Conservation (phyloP, 2,329 filamentous ascomycete genomes). For the Colletotrichum tropicale region DNA sequence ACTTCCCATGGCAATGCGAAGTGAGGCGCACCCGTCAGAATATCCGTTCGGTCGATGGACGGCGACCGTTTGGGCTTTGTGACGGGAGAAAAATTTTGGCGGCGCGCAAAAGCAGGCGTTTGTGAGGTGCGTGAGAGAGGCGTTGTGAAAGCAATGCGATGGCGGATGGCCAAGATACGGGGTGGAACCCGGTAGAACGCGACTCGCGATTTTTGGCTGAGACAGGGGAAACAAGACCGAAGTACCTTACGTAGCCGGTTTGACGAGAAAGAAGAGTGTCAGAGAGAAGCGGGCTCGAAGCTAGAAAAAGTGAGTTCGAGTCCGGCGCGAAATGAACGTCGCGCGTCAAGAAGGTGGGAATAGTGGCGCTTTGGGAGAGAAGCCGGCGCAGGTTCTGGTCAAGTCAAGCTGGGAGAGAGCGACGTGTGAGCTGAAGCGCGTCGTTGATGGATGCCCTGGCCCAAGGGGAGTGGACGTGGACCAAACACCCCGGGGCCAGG, state of each 20-base stretch:
- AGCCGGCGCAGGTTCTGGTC: neutral
- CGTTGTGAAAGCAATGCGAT: constrained; percentile 8
- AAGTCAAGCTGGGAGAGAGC: neutral
- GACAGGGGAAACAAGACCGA: neutral
- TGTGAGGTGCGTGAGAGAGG: neutral
- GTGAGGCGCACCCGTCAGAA: neutral
- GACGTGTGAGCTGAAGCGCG: constrained; percentile 10
- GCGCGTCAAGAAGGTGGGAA: neutral
- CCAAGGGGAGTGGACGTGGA: neutral
- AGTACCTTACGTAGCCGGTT: neutral
- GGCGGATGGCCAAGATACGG: neutral
- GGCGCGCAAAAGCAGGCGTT: neutral
- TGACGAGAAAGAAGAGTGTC: neutral
- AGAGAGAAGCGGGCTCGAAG: neutral
- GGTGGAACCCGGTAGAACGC: constrained; percentile 6
- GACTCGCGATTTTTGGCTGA: constrained; percentile 8
- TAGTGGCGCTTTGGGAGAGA: neutral
- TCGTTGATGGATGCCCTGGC: neutral
- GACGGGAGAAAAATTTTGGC: neutral
- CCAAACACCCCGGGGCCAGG: neutral
- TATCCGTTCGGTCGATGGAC: neutral
- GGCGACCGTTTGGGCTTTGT: neutral
- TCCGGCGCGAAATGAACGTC: neutral
- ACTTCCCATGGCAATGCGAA: neutral
- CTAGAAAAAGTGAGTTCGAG: neutral